Evolutionary conservation across 331 rosid species (phyloP), one percentile per base, ranked within the genome.

Genomic region (Ulmus americana): DNA sequence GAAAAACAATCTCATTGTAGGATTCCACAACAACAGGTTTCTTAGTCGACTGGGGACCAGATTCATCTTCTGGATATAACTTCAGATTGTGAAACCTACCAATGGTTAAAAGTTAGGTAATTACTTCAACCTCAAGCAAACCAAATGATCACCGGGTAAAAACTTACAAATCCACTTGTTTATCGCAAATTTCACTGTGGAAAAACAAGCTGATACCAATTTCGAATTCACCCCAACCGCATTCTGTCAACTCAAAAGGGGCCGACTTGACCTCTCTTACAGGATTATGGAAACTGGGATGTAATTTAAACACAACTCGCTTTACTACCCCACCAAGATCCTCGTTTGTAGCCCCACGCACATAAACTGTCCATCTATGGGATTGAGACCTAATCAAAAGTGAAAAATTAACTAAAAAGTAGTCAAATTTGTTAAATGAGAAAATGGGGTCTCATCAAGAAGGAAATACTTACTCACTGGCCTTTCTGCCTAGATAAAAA

Each of bases 151-250:
- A 14, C 6, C 43, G 20, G 35, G 52, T 43, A 63, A 76, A 61
- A 39, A 75, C 81, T 82, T 70, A 94, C 98, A 87, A 57, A 76
- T 94, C 97, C 79, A 94, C 47, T 59, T 89, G 97, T 61, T 90
- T 85, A 22, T 94, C 97, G 54, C 95, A 89, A 60, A 75, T 81
- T 61, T 85, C 97, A 61, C 63, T 74, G 74, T 94, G 97, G 79
- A 89, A 89, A 65, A 80, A 71, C 71, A 92, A 81, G 48, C 86
- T 82, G 81, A 89, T 81, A 47, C 81, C 88, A 52, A 92, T 89
- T 70, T 92, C 98, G 73, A 92, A 89, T 89, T 94, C 97, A 72
- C 98, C 98, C 98, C 97, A 94, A 69, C 97, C 98, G 38, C 88
- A 85, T 84, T 92, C 98, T 0, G 97, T 85, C 59, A 90, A 20